A percentile compares a stretch with the other conserved stretches of the same genome.
Conservation (phyloP, 345 rosid genomes). For the Eucalyptus cloeziana region DNA sequence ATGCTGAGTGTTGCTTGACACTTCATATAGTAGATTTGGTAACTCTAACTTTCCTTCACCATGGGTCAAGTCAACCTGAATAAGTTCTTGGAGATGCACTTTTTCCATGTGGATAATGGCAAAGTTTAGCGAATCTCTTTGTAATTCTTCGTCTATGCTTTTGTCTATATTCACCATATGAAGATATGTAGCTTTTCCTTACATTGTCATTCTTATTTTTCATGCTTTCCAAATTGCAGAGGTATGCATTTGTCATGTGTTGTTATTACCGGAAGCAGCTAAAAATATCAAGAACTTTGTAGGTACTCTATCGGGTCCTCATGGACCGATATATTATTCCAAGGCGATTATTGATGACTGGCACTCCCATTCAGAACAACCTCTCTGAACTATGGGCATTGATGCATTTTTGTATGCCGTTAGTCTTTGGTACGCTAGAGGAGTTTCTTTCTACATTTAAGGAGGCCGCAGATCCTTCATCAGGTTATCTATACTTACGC, state of each 20-base stretch:
- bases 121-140: background rate
- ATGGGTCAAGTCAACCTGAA: background rate
- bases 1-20: background rate
- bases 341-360: slow-evolving; percentile 77
- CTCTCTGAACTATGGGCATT: slow-evolving; percentile 91
- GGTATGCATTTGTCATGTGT: background rate
- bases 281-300: background rate
- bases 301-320: slow-evolving; percentile 73
- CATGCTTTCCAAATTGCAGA: background rate
- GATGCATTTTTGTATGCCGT: slow-evolving; percentile 92
- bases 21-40: background rate
- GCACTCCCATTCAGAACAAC: slow-evolving; percentile 86
- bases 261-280: background rate
- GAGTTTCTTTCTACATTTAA: slow-evolving; percentile 63
- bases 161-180: background rate
- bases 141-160: background rate
- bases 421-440: slow-evolving; percentile 64
- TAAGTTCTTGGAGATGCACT: background rate
- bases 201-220: background rate
- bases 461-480: slow-evolving; percentile 40
- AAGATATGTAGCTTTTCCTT: background rate
- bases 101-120: background rate
- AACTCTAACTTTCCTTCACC: background rate
- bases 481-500: slow-evolving; percentile 24
- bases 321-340: slow-evolving; percentile 62